Evolutionary conservation across 1,284 basidiomycete genomes (phyloP).

Genomic region (Porphyrellus sp.): DNA sequence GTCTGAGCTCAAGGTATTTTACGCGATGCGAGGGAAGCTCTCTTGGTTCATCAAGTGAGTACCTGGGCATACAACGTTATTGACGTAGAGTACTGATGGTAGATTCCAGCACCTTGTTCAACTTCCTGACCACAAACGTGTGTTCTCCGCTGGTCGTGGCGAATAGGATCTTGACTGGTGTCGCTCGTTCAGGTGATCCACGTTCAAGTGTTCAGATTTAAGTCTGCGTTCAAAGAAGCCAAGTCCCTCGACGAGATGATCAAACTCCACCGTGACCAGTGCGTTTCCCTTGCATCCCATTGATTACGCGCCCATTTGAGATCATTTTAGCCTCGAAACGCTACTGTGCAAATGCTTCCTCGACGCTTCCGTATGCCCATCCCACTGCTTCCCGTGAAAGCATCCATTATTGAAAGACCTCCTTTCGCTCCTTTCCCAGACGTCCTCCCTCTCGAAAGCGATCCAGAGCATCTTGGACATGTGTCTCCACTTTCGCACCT

Average conservation of each 20-base stretch:
- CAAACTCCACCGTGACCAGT: conserved; percentile 69
- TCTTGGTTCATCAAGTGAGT: conserved; percentile 84
- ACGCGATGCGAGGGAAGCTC: conserved; percentile 69
- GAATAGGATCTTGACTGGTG: not conserved
- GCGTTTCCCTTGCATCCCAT: conserved; percentile 29
- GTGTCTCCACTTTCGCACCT: conserved; percentile 62
- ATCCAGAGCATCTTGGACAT: conserved; percentile 73
- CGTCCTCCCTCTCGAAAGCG: conserved; percentile 57
- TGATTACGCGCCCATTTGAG: not conserved
- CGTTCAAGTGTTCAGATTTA: conserved; percentile 56
- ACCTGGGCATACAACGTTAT: not conserved
- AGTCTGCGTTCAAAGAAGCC: conserved; percentile 50
- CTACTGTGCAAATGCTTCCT: conserved; percentile 67
- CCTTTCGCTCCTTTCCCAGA: conserved; percentile 39
- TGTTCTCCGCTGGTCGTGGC: conserved; percentile 20
- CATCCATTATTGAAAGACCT: not conserved
- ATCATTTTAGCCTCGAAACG: conserved; percentile 50
- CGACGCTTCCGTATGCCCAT: conserved; percentile 53
- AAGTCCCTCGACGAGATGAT: conserved; percentile 78
- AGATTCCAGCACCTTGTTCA: conserved; percentile 57
- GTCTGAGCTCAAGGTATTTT: conserved; percentile 61
- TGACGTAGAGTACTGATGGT: conserved; percentile 11
- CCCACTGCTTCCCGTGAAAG: not conserved
- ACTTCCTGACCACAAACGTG: conserved; percentile 74
- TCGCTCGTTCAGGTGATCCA: conserved; percentile 59